Evolutionary conservation across 2,329 filamentous ascomycete genomes (phyloP).

Genomic region (Beauveria bassiana): DNA sequence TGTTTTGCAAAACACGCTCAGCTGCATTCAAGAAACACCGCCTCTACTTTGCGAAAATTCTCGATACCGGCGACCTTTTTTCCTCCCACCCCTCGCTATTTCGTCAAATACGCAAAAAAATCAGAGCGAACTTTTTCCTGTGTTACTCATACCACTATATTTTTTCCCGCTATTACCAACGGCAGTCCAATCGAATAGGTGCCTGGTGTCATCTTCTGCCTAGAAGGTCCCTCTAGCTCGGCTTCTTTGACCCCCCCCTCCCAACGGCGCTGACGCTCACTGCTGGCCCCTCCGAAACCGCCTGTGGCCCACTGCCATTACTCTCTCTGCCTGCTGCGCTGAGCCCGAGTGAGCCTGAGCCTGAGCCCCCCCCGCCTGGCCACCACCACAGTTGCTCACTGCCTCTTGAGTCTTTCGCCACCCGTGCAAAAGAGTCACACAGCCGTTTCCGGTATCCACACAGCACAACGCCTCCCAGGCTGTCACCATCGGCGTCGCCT

Average conservation of each 20-base stretch:
- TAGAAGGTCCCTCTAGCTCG: neutral
- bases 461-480: conserved; percentile 15
- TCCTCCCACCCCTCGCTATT: neutral
- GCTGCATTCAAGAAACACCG: neutral
- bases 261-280: conserved; percentile 7
- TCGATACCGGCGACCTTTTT: neutral
- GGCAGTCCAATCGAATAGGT: conserved; percentile 6
- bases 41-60: neutral
- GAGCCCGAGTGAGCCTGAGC: neutral
- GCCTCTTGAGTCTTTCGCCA: conserved; percentile 23
- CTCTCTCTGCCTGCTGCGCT: conserved; percentile 9
- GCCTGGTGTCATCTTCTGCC: conserved; percentile 7
- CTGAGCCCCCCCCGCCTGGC: conserved; percentile 17
- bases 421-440: conserved; percentile 32
- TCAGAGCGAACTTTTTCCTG: neutral
- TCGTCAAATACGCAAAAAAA: neutral
- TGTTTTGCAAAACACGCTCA: neutral
- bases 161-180: neutral
- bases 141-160: conserved; percentile 5
- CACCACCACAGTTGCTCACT: conserved; percentile 11
- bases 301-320: conserved; percentile 17
- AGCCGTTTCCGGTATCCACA: conserved; percentile 18
- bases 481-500: conserved; percentile 19
- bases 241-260: neutral
- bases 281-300: conserved; percentile 29